Conservation (phyloP, 108 stramenopile genomes). For the Pseudonitzschia pungens region DNA sequence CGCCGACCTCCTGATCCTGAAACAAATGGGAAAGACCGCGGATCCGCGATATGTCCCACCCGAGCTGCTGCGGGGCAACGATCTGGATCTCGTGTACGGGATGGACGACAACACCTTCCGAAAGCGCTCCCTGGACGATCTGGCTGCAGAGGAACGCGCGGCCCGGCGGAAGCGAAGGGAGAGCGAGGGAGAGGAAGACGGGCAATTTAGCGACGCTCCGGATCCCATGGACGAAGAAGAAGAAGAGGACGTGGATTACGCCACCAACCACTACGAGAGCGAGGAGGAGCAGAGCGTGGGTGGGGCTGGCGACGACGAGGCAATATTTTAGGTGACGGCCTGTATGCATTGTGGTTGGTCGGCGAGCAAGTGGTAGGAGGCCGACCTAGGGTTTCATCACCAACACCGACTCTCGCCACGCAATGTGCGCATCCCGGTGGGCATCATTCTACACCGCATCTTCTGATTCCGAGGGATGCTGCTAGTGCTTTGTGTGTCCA, state of each 20-base stretch:
- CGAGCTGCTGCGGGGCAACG: conserved; percentile 44
- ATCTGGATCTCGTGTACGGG: conserved; percentile 7
- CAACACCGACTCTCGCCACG: too few relatives aligned
- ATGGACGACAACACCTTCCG: conserved; percentile 23
- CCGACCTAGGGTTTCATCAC: too few relatives aligned
- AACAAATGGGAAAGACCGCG: conserved; percentile 46
- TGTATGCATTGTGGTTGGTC: too few relatives aligned
- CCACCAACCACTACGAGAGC: conserved; percentile 67
- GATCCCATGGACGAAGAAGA: conserved; percentile 49
- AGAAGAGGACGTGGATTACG: conserved; percentile 76
- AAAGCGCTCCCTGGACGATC: conserved; percentile 47
- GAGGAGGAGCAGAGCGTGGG: conserved; percentile 65
- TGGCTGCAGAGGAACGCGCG: conserved; percentile 40
- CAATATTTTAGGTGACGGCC: conserved; percentile 47
- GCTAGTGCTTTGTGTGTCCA: too few relatives aligned
- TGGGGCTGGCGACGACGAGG: conserved; percentile 54
- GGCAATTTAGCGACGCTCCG: conserved; percentile 45
- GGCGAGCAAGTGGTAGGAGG: too few relatives aligned
- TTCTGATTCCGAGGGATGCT: too few relatives aligned
- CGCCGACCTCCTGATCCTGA: conserved; percentile 18
- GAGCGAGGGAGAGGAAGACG: conserved; percentile 41
- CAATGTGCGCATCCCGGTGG: too few relatives aligned
- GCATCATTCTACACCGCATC: too few relatives aligned
- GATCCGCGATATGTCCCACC: conserved; percentile 53
- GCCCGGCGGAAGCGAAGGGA: conserved; percentile 5